These are phyloP conservation scores for Fusarium torreyae DNA, from an alignment of 2,329 filamentous ascomycete species.

Conservation along the genomic window DNA sequence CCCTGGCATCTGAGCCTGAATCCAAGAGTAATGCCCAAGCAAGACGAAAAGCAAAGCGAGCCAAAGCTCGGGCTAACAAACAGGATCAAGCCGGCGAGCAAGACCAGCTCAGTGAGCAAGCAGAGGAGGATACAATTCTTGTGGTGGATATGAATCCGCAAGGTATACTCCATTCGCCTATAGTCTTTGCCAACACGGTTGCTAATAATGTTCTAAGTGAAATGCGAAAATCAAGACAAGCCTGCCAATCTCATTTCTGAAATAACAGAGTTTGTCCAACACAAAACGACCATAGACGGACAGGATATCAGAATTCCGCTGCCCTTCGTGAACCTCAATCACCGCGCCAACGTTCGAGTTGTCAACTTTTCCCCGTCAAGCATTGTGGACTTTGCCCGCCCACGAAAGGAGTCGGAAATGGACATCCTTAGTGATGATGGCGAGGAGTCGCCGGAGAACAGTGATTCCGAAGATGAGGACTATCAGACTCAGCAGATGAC, in stretches of 20 bases:
- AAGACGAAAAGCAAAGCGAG: conserved; percentile 42
- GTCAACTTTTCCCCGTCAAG: conserved; percentile 83
- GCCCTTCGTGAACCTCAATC: conserved; percentile 82
- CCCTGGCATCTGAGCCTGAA: conserved; percentile 47
- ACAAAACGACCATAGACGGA: conserved; percentile 62
- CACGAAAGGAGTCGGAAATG: conserved; percentile 61
- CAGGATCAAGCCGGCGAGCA: conserved; percentile 13
- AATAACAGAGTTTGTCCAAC: conserved; percentile 57
- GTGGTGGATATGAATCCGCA: conserved; percentile 52
- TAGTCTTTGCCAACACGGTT: not conserved
- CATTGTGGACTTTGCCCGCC: conserved; percentile 78
- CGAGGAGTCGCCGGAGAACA: conserved; percentile 35
- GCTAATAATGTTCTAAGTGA: conserved; percentile 56
- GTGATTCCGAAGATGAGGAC: conserved; percentile 30
- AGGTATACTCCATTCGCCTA: conserved; percentile 42
- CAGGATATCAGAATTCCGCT: conserved; percentile 60
- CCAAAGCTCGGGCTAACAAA: conserved; percentile 24
- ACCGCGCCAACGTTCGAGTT: conserved; percentile 79
- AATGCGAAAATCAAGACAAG: conserved; percentile 61
- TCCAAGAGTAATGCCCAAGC: conserved; percentile 49
- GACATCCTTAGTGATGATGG: conserved; percentile 65
- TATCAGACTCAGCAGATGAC: conserved; percentile 35
- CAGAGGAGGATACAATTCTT: conserved; percentile 47
- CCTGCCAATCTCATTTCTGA: conserved; percentile 55
- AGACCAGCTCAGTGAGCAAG: conserved; percentile 16